Evolutionary conservation across 2,329 filamentous ascomycete genomes (phyloP).

Genomic region (Trichoderma guizhouense): DNA sequence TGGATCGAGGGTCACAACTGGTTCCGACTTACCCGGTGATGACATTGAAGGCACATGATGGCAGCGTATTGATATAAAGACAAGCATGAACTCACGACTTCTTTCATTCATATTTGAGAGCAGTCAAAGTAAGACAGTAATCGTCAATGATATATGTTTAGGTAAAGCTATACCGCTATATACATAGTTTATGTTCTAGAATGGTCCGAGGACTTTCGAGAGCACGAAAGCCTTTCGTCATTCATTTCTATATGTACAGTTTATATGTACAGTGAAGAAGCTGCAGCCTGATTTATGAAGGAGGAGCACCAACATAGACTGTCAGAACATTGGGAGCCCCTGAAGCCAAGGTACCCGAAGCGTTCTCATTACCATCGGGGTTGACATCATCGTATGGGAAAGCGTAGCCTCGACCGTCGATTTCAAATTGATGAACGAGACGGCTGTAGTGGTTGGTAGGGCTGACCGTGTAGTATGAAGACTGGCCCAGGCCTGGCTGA

Average conservation of each 20-base stretch:
- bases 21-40: background rate
- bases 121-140: background rate
- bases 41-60: background rate
- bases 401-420: conserved; percentile 59
- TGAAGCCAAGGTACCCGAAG: conserved; percentile 36
- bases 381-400: conserved; percentile 69
- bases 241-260: background rate
- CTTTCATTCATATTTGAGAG: background rate
- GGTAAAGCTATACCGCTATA: background rate
- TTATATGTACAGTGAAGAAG: background rate
- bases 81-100: background rate
- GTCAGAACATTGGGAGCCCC: conserved; percentile 26
- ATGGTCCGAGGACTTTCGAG: background rate
- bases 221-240: background rate
- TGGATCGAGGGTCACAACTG: background rate
- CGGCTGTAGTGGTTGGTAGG: conserved; percentile 57
- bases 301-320: conserved; percentile 28
- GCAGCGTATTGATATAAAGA: background rate
- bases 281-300: background rate
- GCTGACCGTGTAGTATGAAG: conserved; percentile 43
- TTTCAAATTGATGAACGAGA: conserved; percentile 57
- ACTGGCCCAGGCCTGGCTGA: conserved; percentile 39
- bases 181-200: background rate
- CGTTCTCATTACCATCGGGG: conserved; percentile 52
- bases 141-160: background rate